Base-by-base conservation (phyloP, 1,284 basidiomycete species). In the Schizophyllum amplum region DNA sequence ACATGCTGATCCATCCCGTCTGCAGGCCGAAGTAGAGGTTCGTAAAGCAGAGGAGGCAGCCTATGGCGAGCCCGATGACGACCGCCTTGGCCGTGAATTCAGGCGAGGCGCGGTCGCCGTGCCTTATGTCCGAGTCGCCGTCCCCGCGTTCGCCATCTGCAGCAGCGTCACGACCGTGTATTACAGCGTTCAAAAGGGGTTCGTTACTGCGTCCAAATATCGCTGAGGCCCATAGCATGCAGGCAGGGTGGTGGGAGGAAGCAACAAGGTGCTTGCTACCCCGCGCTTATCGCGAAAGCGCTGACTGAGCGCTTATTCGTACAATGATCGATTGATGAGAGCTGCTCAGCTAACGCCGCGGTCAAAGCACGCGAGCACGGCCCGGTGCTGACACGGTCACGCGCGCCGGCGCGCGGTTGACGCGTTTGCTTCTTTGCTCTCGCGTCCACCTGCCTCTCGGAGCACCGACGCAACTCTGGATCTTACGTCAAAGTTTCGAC, bases 1-100 rank as follows among this genome's bases (percentile, higher is more conserved):
- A 83, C 83, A 86, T 86, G 71, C 80, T 82, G 54, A 88, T 86
- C 83, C 85, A 89, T 62, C 87, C 87, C 0, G 87, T 87, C 68
- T 90, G 87, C 20, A 90, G 74, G 13, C 87, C 88, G 60, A 90
- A 87, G 65, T 87, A 89, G 26, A 87, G 74, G 65, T 90, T 90
- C 57, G 86, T 88, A 67, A 88, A 87, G 64, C 86, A 87, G 56
- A 91, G 72, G 20, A 90, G 70, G 61, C 82, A 83, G n/a, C 87
- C 87, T 48, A 90, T 87, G 24, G 79, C 64, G 23, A 89, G 73
- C 0, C 87, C 87, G 7, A 82, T 74, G 9, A 69, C 54, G 9
- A 78, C 72, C 4, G 76, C 75, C 55, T 67, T 69, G 2, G 69
- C 57, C 0, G 75, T 76, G 57, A 79, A 75, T 63, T 79, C 77